Conservation (phyloP, 2,329 filamentous ascomycete genomes). For the Simplicillium aogashimaense region DNA sequence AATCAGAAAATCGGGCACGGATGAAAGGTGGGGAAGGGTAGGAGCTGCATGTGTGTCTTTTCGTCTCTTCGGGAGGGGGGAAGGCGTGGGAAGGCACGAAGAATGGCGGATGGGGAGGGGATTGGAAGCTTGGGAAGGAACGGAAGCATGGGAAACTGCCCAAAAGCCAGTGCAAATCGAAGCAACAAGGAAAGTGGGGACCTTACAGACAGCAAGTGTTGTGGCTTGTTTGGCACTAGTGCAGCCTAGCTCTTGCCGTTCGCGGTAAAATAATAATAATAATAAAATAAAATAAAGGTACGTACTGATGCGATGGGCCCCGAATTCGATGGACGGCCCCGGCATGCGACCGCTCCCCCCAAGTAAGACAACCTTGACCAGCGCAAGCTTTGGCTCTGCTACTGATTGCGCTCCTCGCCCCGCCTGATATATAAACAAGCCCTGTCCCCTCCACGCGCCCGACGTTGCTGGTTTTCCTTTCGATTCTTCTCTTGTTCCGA, state of each 20-base stretch:
- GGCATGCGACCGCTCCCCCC: neutral
- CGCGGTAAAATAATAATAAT: neutral
- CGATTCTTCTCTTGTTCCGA: constrained; percentile 21
- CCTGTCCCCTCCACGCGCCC: constrained; percentile 42
- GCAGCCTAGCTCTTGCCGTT: neutral
- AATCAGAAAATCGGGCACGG: constrained; percentile 29
- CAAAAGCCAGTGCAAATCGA: neutral
- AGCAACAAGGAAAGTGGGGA: neutral
- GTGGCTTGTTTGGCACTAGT: too few species aligned
- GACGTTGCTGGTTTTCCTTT: constrained; percentile 30
- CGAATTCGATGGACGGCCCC: neutral
- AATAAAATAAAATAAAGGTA: too few species aligned
- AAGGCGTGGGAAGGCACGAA: neutral
- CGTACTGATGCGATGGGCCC: too few species aligned
- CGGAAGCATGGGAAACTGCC: too few species aligned
- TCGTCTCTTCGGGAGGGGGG: neutral
- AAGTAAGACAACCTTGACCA: neutral
- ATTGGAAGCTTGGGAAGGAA: too few species aligned
- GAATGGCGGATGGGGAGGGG: too few species aligned
- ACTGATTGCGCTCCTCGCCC: constrained; percentile 48
- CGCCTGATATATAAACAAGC: constrained; percentile 53
- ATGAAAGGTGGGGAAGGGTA: constrained; percentile 9
- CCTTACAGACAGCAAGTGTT: too few species aligned
- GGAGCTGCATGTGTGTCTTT: too few species aligned
- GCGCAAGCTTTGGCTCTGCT: constrained; percentile 13